Evolutionary conservation across 768 basidiomycete genomes (phyloP).

Genomic region (Cystofilobasidium bisporidii): DNA sequence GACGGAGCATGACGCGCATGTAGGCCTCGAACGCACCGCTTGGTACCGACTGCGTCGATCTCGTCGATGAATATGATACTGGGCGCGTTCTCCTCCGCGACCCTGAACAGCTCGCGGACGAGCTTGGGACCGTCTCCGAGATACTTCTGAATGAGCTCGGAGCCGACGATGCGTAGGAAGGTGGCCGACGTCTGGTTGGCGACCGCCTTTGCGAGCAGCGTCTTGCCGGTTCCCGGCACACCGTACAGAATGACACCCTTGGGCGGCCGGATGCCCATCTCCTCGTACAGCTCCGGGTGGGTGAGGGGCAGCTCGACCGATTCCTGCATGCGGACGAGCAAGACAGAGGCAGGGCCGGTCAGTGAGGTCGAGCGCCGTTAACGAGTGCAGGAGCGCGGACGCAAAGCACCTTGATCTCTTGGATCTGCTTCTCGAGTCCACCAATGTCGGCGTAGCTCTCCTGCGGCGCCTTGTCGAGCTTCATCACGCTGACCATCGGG

Average conservation of each 20-base stretch:
- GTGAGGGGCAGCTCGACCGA: slow-evolving; percentile 94
- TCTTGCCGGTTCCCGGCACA: slow-evolving; percentile 97
- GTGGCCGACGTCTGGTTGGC: slow-evolving; percentile 98
- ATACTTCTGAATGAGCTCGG: slow-evolving; percentile 98
- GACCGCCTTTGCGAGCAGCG: slow-evolving; percentile 90
- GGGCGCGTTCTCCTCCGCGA: slow-evolving; percentile 94
- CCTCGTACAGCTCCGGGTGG: slow-evolving; percentile 96
- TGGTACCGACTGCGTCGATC: slow-evolving; percentile 96
- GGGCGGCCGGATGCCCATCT: slow-evolving; percentile 99
- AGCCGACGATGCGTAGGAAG: slow-evolving; percentile 93
- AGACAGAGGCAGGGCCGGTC: not conserved
- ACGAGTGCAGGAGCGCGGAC: not conserved
- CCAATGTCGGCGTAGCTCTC: slow-evolving; percentile 98
- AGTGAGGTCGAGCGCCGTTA: too few relatives aligned
- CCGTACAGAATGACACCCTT: slow-evolving; percentile 99
- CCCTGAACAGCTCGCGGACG: slow-evolving; percentile 91
- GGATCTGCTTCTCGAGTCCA: slow-evolving; percentile 91
- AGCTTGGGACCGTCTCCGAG: slow-evolving; percentile 98
- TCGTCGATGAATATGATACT: slow-evolving; percentile 99
- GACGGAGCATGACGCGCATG: too few relatives aligned
- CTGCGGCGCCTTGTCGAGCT: slow-evolving; percentile 91
- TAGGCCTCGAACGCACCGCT: slow-evolving; percentile 55
- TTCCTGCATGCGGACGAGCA: slow-evolving; percentile 51
- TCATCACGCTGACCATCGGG: slow-evolving; percentile 76
- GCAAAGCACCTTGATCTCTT: slow-evolving; percentile 81